Conservation (phyloP, 768 basidiomycete genomes). For the Phaffia australis region DNA sequence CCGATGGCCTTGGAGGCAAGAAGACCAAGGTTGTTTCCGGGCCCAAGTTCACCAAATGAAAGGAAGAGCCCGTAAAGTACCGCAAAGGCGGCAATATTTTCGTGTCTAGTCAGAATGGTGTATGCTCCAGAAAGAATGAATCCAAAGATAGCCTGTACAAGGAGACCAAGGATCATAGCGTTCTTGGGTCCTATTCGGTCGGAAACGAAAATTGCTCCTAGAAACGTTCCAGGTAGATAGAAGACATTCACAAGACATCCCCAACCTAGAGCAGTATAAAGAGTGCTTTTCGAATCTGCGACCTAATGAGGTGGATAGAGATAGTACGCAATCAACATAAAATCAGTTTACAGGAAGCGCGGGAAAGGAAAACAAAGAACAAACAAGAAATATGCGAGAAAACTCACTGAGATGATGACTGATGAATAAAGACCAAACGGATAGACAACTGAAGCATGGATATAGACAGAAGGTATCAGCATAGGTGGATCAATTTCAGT, state of each 20-base stretch:
- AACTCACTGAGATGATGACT: constrained; percentile 1
- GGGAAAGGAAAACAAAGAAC: not conserved
- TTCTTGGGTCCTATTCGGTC: constrained; percentile 60
- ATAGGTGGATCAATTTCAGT: not conserved
- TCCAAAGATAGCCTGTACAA: constrained; percentile 39
- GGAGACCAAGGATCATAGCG: constrained; percentile 50
- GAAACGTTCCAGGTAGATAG: constrained; percentile 54
- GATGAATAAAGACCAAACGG: constrained; percentile 20
- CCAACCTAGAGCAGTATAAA: constrained; percentile 17
- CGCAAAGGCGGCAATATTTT: constrained; percentile 57
- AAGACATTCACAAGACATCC: constrained; percentile 43
- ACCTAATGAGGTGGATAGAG: not conserved
- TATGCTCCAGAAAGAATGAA: constrained; percentile 87
- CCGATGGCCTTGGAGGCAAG: constrained; percentile 66
- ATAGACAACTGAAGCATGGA: constrained; percentile 25
- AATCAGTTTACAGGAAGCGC: not conserved
- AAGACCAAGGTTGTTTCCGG: constrained; percentile 76
- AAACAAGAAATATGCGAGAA: not conserved
- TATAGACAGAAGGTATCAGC: not conserved
- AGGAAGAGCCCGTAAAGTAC: constrained; percentile 87
- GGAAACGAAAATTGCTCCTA: constrained; percentile 58
- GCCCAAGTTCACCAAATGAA: constrained; percentile 76
- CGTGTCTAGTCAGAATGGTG: constrained; percentile 46
- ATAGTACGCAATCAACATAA: not conserved
- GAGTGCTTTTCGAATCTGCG: not conserved